Percentiles rank a stretch among this genome's conserved stretches.
phyloP scores from a whole-genome alignment of 768 basidiomycete species.

The Tylopilus subfusipes region DNA sequence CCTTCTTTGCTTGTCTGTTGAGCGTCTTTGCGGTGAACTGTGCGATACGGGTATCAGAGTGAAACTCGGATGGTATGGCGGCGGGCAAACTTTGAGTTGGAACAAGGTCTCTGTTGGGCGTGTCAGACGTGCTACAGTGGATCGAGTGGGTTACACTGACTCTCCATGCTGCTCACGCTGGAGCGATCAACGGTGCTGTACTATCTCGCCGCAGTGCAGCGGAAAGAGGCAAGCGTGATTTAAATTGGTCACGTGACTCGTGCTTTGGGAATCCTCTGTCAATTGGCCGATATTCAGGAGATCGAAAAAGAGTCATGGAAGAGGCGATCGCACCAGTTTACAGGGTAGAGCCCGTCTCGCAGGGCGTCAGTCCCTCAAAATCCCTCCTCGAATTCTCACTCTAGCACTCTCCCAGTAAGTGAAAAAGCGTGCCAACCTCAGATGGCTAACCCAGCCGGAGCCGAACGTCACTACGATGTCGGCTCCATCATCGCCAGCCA shows the following conservation, averaged over 20 bases:
- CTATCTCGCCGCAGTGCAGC: not conserved
- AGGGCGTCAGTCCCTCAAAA: not conserved
- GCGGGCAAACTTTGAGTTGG: slow-evolving; percentile 79
- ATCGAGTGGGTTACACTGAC: slow-evolving; percentile 44
- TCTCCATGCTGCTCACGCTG: slow-evolving; percentile 82
- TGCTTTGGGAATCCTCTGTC: not conserved
- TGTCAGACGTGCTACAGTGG: not conserved
- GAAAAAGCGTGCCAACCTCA: slow-evolving; percentile 1
- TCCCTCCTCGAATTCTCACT: not conserved
- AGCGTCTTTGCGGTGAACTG: slow-evolving; percentile 99
- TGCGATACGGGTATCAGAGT: slow-evolving; percentile 9
- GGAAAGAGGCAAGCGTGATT: too few species aligned
- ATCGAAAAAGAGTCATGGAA: slow-evolving; percentile 1
- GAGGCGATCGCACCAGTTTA: not conserved
- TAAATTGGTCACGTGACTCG: slow-evolving; percentile 10
- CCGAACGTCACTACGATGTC: slow-evolving; percentile 24
- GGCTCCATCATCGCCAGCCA: slow-evolving; percentile 36
- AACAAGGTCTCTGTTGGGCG: slow-evolving; percentile 82
- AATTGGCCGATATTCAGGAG: not conserved
- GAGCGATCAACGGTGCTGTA: not conserved
- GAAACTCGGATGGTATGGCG: slow-evolving; percentile 8
- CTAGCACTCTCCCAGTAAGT: not conserved
- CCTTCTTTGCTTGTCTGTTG: slow-evolving; percentile 93
- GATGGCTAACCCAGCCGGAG: not conserved
- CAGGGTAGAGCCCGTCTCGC: not conserved